These are phyloP conservation scores for Pichia scutulata DNA, from an alignment of 805 yeast genomes.

Conservation along the genomic window DNA sequence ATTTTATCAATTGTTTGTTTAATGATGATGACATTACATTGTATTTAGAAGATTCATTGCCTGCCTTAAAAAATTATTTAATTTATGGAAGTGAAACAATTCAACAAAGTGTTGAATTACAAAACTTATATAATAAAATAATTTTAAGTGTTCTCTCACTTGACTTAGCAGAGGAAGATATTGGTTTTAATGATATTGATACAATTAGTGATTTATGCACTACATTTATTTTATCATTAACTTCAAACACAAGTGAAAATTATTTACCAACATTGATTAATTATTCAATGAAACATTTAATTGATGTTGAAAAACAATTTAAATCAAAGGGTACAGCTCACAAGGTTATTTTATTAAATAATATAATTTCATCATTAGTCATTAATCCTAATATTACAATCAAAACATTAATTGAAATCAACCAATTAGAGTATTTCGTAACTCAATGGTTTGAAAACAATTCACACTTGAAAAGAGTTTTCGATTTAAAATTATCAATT, in stretches of 20 bases:
- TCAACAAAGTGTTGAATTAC: conserved; percentile 37
- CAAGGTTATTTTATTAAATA: conserved; percentile 48
- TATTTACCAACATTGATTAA: conserved; percentile 41
- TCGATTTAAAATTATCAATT: conserved; percentile 69
- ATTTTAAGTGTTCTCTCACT: conserved; percentile 34
- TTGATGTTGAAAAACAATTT: conserved; percentile 26
- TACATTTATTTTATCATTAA: conserved; percentile 52
- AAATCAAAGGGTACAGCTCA: conserved; percentile 14
- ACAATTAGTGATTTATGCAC: conserved; percentile 58
- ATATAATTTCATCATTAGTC: conserved; percentile 55
- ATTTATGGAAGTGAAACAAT: conserved; percentile 46
- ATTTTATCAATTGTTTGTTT: conserved; percentile 31
- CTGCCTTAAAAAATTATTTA: conserved; percentile 67
- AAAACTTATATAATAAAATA: conserved; percentile 43
- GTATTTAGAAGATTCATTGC: conserved; percentile 68
- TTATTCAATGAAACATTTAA: conserved; percentile 34
- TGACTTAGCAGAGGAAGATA: conserved; percentile 33
- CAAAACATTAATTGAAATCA: conserved; percentile 36
- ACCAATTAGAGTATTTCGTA: conserved; percentile 45
- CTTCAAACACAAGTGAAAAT: conserved; percentile 33
- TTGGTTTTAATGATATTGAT: conserved; percentile 49
- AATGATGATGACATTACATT: conserved; percentile 48
- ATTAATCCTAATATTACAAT: conserved; percentile 53
- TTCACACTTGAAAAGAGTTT: conserved; percentile 57
- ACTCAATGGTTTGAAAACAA: conserved; percentile 57